Conservation (phyloP, 169 alveolate species). For the Plasmodium gonderi region DNA sequence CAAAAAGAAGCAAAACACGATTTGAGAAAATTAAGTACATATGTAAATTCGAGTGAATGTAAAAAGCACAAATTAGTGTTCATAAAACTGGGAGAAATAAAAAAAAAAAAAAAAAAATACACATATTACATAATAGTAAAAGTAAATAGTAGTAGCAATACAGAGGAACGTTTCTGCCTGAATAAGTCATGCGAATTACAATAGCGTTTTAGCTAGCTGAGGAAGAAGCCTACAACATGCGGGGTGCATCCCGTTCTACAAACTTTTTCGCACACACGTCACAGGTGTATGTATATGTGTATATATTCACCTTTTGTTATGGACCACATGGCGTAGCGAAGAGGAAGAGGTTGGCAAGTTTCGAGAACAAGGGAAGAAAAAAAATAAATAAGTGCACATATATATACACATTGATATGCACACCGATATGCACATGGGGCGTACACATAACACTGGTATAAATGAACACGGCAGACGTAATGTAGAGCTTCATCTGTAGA, state of each 20-base stretch:
- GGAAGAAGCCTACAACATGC: too few species aligned
- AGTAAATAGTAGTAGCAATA: too few species aligned
- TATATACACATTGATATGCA: too few species aligned
- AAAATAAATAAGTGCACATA: too few species aligned
- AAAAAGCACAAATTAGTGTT: neutral
- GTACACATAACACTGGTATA: neutral
- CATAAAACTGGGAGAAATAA: neutral
- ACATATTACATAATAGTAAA: neutral
- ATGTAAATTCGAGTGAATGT: neutral
- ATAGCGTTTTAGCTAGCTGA: neutral
- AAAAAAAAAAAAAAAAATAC: neutral
- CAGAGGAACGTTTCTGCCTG: too few species aligned
- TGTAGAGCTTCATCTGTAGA: neutral
- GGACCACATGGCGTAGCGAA: too few species aligned
- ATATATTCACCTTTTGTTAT: too few species aligned
- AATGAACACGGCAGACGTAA: neutral
- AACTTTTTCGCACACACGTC: too few species aligned
- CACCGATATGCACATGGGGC: neutral
- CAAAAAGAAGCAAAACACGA: conserved; percentile 62
- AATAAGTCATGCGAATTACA: conserved; percentile 10
- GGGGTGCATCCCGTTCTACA: too few species aligned
- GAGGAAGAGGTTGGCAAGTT: too few species aligned
- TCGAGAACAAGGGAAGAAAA: too few species aligned
- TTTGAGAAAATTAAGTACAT: neutral
- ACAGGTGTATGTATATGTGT: too few species aligned